Evolutionary conservation across 306 rosid species (phyloP).

Genomic region (Albizia julibrissin): DNA sequence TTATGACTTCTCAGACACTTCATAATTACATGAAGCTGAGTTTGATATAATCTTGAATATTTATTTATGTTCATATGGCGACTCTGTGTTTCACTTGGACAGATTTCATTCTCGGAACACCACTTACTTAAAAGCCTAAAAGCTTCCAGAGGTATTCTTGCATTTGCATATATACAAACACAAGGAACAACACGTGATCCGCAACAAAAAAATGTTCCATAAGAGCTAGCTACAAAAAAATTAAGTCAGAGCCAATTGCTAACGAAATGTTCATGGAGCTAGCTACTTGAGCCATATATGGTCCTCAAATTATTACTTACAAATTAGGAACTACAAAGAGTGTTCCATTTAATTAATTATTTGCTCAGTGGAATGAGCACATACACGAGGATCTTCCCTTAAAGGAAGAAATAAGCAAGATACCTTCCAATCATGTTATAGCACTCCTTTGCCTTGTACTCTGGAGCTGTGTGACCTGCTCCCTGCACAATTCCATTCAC

Average conservation of each 20-base stretch:
- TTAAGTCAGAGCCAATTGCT: not conserved
- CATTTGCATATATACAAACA: not conserved
- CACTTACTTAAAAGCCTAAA: not conserved
- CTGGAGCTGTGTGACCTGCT: slow-evolving; percentile 49
- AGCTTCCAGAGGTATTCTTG: not conserved
- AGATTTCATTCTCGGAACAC: not conserved
- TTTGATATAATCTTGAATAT: no score
- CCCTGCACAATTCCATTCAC: slow-evolving; percentile 30
- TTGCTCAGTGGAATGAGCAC: not conserved
- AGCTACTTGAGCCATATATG: not conserved
- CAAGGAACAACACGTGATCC: no score
- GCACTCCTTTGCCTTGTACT: slow-evolving; percentile 38
- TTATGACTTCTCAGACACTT: not conserved
- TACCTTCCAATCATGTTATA: slow-evolving; percentile 27
- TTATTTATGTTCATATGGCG: no score
- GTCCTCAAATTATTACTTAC: not conserved
- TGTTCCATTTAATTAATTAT: not conserved
- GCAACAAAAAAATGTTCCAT: no score
- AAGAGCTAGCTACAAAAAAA: no score
- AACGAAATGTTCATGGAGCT: not conserved
- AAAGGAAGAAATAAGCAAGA: slow-evolving; percentile 26
- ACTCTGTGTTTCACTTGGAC: not conserved
- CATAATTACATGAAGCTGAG: not conserved
- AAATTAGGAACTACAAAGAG: not conserved
- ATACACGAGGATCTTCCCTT: not conserved